Percentiles rank a stretch among this genome's conserved stretches.
Evolutionary conservation across 2,329 filamentous ascomycete species (phyloP).

Genomic region (Ceratocystiopsis sp.): DNA sequence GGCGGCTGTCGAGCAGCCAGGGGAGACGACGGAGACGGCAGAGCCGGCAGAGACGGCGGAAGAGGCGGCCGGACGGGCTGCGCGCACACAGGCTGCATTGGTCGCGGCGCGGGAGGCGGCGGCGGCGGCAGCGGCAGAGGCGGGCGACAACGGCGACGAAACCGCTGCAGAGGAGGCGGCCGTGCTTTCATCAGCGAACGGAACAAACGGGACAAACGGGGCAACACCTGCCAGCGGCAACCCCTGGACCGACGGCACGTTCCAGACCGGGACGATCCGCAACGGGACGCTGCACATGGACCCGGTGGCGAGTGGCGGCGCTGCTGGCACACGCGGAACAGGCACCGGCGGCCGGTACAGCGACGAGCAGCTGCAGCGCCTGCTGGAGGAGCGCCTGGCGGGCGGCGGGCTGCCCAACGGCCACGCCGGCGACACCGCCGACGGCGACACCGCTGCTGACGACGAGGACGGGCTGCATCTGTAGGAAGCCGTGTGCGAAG

Average conservation of each 20-base stretch:
- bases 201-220: background rate
- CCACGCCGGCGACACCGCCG: conserved; percentile 23
- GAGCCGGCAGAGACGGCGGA: conserved; percentile 4
- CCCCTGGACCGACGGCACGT: conserved; percentile 47
- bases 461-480: conserved; percentile 46
- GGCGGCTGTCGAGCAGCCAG: too few species aligned
- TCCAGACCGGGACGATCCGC: conserved; percentile 40
- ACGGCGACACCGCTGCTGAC: conserved; percentile 28
- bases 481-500: conserved; percentile 22
- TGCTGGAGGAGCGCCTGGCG: conserved; percentile 38
- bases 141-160: too few species aligned
- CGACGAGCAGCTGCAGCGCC: conserved; percentile 41
- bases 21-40: too few species aligned
- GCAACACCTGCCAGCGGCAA: conserved; percentile 14
- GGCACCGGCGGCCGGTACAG: conserved; percentile 28
- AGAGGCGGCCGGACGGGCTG: too few species aligned
- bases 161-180: too few species aligned
- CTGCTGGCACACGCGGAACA: background rate
- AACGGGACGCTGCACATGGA: conserved; percentile 32
- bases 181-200: too few species aligned
- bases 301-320: conserved; percentile 5
- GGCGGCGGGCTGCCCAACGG: conserved; percentile 14
- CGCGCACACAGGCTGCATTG: background rate
- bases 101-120: background rate
- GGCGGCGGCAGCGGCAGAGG: too few species aligned